Base-by-base conservation (phyloP, 352 stramenopile genomes). In the Globisporangium spinosum region DNA sequence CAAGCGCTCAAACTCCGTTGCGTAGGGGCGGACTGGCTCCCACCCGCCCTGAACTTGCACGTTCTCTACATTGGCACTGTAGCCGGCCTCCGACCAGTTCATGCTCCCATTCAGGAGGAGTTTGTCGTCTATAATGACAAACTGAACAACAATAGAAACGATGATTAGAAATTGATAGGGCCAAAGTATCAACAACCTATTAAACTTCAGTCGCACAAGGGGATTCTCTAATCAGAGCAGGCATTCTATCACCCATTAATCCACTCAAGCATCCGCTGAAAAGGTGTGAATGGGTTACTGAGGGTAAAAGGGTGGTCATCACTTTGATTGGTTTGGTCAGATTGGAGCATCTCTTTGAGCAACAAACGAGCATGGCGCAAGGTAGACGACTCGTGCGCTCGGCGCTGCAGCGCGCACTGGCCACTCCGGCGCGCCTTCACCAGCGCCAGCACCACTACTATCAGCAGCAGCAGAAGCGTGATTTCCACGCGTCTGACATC, bases 401-500 rank as follows among this genome's bases (percentile, higher is more conserved):
- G 8, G 60, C 60, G 25, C 43, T 65, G 25, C 60, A 47, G 25
- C 60, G 27, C 17, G 60, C 27, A 4, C 60, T 65, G 15, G 27
- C 60, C 0, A 27, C 25, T 45, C 22, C 29, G 20, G 32, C 32
- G 13, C 38, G 62, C 38, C 4, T 51, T 6, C 49, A 54, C 4
- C 58, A 23, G 4, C 43, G 2, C 17, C 20, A 45, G 22, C 10
- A 56, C 7, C 17, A 45, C 2, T n/a, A 58, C 1, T 8, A 38
- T 0, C 27, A 35, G 25, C 62, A 34, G n/a, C 62, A 59, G 9
- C 69, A 75, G 9, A 62, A 69, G 34, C 71, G 75, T 34, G 60
- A 49, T 10, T 67, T 93, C 38, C 82, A 88, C 55, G 79, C 71
- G 1, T 89, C 82, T 20, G 15, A 66, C 23, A 34, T 71, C 10